Evolutionary conservation across 2,329 filamentous ascomycete species (phyloP), one percentile per base, ranked within the genome.

Genomic region (Passalora sequoiae): DNA sequence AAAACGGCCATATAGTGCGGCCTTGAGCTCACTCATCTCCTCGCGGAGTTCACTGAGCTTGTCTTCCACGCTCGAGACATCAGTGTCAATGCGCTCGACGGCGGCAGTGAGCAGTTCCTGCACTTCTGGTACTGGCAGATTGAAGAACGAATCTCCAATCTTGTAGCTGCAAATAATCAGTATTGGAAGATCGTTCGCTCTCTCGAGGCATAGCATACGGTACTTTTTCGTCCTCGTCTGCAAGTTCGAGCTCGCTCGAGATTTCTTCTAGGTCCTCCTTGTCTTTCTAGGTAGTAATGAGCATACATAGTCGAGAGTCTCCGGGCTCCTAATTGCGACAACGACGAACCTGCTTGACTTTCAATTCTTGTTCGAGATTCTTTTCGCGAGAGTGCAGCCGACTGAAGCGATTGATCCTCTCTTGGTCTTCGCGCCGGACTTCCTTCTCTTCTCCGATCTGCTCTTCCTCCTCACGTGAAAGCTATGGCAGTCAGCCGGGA

Each of bases 381-480:
- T 84, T 75, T 65, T 95, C 86, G 39, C 86, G 84, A 64, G 94
- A 88, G 66, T 98, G 92, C 51, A 98, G 74, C 32, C 89, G 83
- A 67, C 89, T 96, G 75, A 98, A 98, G 54, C 82, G 84, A 71
- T 98, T 98, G 79, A 98, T 98, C 71, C 92, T 94, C 71, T 97
- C 89, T 68, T 98, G 92, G 65, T 98, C 92, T 66, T 97, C 89
- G 61, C 89, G 85, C 48, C 92, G 86, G 46, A 98, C 92, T 68
- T 96, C 86, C 58, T 89, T 84, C 64, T 98, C 92, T 55, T 92
- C 85, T 49, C 80, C 77, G 40, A 81, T 74, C 46, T 81, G 65
- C 45, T 73, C 83, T 69, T 98, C 92, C 60, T 97, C 91, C 65
- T 95, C 91, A 64, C 88, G 94, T 33, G 87, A 88, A 56, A 98